These are phyloP conservation scores for Suillus subalutaceus DNA, from an alignment of 768 basidiomycete species.

Conservation along the genomic window DNA sequence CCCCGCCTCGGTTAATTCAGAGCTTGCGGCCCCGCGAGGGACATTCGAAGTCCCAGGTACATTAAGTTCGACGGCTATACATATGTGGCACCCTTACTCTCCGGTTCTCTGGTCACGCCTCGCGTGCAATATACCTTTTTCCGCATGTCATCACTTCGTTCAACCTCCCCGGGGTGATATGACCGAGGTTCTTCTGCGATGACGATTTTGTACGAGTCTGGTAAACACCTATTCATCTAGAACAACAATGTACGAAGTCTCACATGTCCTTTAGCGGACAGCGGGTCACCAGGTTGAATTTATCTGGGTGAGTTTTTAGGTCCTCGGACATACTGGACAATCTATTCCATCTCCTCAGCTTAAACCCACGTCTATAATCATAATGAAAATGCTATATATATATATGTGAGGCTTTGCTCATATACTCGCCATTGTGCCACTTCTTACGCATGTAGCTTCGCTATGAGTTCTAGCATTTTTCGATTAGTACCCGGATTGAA, in stretches of 20 bases:
- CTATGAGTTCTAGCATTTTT: too few species aligned
- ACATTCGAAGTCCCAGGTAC: background rate
- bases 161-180: background rate
- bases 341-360: background rate
- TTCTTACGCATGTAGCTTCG: too few species aligned
- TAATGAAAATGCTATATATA: background rate
- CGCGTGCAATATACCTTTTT: background rate
- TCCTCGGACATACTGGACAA: background rate
- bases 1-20: background rate
- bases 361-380: background rate
- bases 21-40: background rate
- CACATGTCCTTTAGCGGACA: too few species aligned
- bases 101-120: background rate
- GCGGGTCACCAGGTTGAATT: background rate
- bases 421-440: too few species aligned
- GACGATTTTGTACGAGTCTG: background rate
- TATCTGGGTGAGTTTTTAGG: background rate
- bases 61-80: background rate
- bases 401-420: background rate
- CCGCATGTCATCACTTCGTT: background rate
- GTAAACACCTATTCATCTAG: background rate
- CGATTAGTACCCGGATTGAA: too few species aligned
- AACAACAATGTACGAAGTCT: too few species aligned
- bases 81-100: background rate
- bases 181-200: background rate